phyloP scores from a whole-genome alignment of 805 yeast species.

The Saturnispora ahearnii region DNA sequence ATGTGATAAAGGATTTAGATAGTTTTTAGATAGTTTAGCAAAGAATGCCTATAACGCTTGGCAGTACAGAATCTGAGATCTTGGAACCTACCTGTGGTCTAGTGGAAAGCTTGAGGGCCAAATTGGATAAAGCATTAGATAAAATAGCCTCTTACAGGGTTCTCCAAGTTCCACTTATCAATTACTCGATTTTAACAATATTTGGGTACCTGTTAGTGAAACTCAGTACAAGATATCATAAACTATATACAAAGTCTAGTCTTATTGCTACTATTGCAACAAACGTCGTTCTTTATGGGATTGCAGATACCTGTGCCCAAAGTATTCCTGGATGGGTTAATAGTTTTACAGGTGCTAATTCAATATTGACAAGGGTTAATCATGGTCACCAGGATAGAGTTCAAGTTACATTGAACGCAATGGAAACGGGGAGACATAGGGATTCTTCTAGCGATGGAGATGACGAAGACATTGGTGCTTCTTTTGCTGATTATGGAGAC shows the following conservation, averaged over 20 bases:
- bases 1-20: neutral
- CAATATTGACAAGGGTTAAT: neutral
- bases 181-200: conserved; percentile 41
- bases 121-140: neutral
- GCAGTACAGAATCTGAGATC: neutral
- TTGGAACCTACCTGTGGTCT: neutral
- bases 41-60: neutral
- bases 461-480: neutral
- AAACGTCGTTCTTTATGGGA: conserved; percentile 72
- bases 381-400: neutral
- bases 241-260: conserved; percentile 53
- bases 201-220: conserved; percentile 43
- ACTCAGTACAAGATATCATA: conserved; percentile 49
- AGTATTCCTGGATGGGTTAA: conserved; percentile 35
- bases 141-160: conserved; percentile 20
- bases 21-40: neutral
- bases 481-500: conserved; percentile 31
- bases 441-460: neutral
- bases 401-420: neutral
- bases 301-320: conserved; percentile 90
- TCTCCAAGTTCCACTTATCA: conserved; percentile 46
- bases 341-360: neutral
- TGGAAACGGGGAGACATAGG: conserved; percentile 2
- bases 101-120: neutral
- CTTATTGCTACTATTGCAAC: conserved; percentile 73